Base-by-base conservation (phyloP, 208 protist genomes). In the Trypanosoma mega region DNA sequence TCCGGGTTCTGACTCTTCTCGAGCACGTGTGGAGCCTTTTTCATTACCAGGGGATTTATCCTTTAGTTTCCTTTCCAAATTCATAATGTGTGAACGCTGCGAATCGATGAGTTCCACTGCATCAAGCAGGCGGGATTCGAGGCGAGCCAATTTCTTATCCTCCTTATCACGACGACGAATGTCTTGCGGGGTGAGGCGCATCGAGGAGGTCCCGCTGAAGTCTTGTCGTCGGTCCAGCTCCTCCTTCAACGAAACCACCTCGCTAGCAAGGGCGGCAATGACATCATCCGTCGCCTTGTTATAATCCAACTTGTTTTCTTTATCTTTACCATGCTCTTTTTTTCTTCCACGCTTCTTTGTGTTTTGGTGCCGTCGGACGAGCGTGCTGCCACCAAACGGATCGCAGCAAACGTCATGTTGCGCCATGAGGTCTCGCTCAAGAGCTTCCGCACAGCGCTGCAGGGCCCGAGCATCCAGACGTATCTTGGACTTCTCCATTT, bases 71-170 rank as follows among this genome's bases (percentile, higher is more conserved):
- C n/a, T n/a, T n/a, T n/a, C n/a, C n/a, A n/a, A n/a, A n/a, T n/a
- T n/a, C 16, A 45, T 56, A 45, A 92, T 78, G 30, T 68, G 81
- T 33, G 61, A 14, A 52, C 73, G 64, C 66, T 87, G 72, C 26
- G 71, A 30, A 33, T 76, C 34, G 21, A 92, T 57, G 1, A 71
- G 57, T 31, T 85, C 69, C 53, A 84, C 16, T 6, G 76, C 78
- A 20, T 74, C 63, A 41, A 74, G 34, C 47, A 88, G 56, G 56
- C 58, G 29, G 12, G 29, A 6, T 27, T 27, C 47, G 30, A 54
- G 1, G 0, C 20, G 44, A 3, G 3, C 2, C n/a, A 34, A n/a
- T 0, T 50, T 41, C 11, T 16, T 5, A 23, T 60, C 26, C 34
- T 12, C n/a, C n/a, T n/a, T n/a, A n/a, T n/a, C n/a, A n/a, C n/a